Evolutionary conservation across 805 yeast species (phyloP).

Genomic region (Yarrowia alimentaria): DNA sequence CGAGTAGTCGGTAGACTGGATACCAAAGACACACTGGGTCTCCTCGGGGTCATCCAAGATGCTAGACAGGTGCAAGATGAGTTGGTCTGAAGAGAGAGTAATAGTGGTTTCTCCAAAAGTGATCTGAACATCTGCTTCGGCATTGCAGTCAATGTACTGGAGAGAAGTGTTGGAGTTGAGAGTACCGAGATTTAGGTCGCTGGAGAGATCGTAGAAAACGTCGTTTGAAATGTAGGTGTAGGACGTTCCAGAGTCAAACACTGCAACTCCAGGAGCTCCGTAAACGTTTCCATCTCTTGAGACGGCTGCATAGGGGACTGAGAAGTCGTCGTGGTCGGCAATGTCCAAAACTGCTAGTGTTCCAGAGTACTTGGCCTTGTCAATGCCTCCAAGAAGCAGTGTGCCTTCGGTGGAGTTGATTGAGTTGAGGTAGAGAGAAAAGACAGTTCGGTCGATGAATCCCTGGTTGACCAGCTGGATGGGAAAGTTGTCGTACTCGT

Average conservation of each 20-base stretch:
- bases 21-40: constrained; percentile 35
- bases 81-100: neutral
- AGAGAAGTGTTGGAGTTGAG: constrained; percentile 24
- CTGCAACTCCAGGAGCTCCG: constrained; percentile 37
- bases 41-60: neutral
- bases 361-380: constrained; percentile 43
- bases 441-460: constrained; percentile 42
- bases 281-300: constrained; percentile 15
- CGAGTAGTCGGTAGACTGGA: constrained; percentile 36
- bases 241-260: constrained; percentile 60
- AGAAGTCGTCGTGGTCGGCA: constrained; percentile 31
- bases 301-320: constrained; percentile 31
- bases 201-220: neutral
- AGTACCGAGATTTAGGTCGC: constrained; percentile 1
- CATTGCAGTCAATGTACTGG: constrained; percentile 19
- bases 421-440: constrained; percentile 45
- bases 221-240: constrained; percentile 48
- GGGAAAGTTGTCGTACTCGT: constrained; percentile 34
- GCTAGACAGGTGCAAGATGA: neutral
- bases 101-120: constrained; percentile 8
- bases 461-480: constrained; percentile 40
- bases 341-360: constrained; percentile 36
- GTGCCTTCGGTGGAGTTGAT: constrained; percentile 38
- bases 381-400: constrained; percentile 46
- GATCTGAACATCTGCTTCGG: constrained; percentile 29